Conservation (phyloP, 176 grass and related monocot genomes). For the Pontederia paniculata region DNA sequence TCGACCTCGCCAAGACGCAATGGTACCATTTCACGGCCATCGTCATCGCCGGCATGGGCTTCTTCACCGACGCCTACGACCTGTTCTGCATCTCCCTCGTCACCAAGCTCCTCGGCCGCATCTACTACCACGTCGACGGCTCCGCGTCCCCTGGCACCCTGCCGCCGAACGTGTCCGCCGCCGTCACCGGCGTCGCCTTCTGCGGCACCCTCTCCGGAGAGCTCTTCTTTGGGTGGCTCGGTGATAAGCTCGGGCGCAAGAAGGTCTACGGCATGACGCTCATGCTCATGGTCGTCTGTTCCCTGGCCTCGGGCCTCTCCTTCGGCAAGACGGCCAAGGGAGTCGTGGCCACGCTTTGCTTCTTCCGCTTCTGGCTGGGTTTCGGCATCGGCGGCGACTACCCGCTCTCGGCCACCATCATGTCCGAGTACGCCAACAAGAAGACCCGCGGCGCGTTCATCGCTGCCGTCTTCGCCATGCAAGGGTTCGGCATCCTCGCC, state of each 20-base stretch:
- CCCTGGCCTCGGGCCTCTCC: constrained; percentile 44
- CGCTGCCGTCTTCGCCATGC: constrained; percentile 74
- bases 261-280: constrained; percentile 60
- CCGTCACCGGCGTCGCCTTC: constrained; percentile 58
- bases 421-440: constrained; percentile 80
- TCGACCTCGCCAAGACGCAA: constrained; percentile 32
- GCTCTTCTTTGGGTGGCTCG: constrained; percentile 83
- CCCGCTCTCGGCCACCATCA: constrained; percentile 58
- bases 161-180: constrained; percentile 35
- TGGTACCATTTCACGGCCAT: constrained; percentile 48
- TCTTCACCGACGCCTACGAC: constrained; percentile 24
- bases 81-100: constrained; percentile 30
- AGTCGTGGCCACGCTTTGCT: constrained; percentile 52
- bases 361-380: constrained; percentile 75
- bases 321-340: constrained; percentile 26
- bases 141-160: constrained; percentile 20
- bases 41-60: constrained; percentile 21
- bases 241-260: constrained; percentile 60
- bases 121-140: constrained; percentile 28
- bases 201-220: constrained; percentile 57
- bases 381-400: constrained; percentile 76
- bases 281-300: constrained; percentile 49
- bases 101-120: constrained; percentile 40
- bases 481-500: constrained; percentile 22
- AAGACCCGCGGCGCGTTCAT: constrained; percentile 57